Conservation (phyloP, 768 basidiomycete genomes). For the Phaeotremella fagi region DNA sequence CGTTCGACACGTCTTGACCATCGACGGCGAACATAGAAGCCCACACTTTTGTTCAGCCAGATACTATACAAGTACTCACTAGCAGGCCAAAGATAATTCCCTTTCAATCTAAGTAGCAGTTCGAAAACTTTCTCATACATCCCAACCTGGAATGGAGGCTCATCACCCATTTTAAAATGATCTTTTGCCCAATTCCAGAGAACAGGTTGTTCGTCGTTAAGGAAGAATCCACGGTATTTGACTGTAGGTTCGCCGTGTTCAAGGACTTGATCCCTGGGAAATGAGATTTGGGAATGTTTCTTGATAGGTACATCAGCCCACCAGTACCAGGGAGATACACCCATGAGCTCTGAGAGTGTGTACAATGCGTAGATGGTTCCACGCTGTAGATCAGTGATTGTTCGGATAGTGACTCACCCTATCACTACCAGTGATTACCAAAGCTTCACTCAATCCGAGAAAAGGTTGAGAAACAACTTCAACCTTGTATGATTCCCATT, state of each 20-base stretch:
- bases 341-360: conserved; percentile 20
- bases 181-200: conserved; percentile 62
- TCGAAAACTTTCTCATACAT: conserved; percentile 55
- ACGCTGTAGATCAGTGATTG: conserved; percentile 1
- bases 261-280: conserved; percentile 49
- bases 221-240: conserved; percentile 64
- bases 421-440: conserved; percentile 65
- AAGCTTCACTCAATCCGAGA: conserved; percentile 58
- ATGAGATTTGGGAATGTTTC: conserved; percentile 51
- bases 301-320: conserved; percentile 69
- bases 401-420: conserved; percentile 30
- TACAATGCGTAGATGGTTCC: conserved; percentile 23
- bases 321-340: conserved; percentile 28
- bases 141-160: conserved; percentile 54
- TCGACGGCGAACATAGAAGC: conserved; percentile 23
- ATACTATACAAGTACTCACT: conserved; percentile 16
- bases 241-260: conserved; percentile 61
- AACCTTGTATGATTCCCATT: conserved; percentile 63
- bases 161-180: neutral
- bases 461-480: conserved; percentile 57
- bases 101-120: conserved; percentile 61
- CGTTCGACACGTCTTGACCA: conserved; percentile 16
- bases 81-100: conserved; percentile 65
- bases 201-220: conserved; percentile 71
- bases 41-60: conserved; percentile 2